A percentile compares a stretch with the other conserved stretches of the same genome.
These are phyloP conservation scores for Penicillium ochrochloron DNA, from an alignment of 495 filamentous ascomycete species.

Conservation along the genomic window DNA sequence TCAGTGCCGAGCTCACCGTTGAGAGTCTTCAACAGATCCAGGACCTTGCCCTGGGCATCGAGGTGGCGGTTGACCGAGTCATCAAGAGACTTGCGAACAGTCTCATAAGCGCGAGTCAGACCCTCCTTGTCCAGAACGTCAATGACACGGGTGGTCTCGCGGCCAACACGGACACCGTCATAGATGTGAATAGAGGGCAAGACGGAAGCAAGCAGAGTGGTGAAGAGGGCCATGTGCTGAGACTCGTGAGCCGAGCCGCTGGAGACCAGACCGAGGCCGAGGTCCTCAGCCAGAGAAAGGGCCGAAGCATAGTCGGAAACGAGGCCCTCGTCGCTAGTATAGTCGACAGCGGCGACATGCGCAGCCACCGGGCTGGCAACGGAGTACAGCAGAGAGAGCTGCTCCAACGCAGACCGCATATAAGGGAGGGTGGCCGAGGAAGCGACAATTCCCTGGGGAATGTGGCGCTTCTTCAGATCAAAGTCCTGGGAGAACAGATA, in stretches of 20 bases:
- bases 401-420: slow-evolving; percentile 83
- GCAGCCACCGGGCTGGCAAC: slow-evolving; percentile 90
- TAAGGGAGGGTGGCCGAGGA: slow-evolving; percentile 79
- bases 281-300: slow-evolving; percentile 83
- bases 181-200: slow-evolving; percentile 90
- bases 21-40: slow-evolving; percentile 75
- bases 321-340: slow-evolving; percentile 70
- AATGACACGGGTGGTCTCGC: slow-evolving; percentile 84
- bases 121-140: slow-evolving; percentile 78
- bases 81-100: slow-evolving; percentile 63
- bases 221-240: slow-evolving; percentile 93
- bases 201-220: slow-evolving; percentile 78
- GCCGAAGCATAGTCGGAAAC: slow-evolving; percentile 87
- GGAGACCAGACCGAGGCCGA: slow-evolving; percentile 83
- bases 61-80: slow-evolving; percentile 68
- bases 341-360: slow-evolving; percentile 93
- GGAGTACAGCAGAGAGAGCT: slow-evolving; percentile 85
- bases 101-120: slow-evolving; percentile 71
- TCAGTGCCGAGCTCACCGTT: slow-evolving; percentile 93
- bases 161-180: slow-evolving; percentile 83
- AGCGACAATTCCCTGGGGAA: slow-evolving; percentile 88
- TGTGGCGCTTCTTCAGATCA: slow-evolving; percentile 84
- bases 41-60: slow-evolving; percentile 72
- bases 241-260: slow-evolving; percentile 86
- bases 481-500: slow-evolving; percentile 98